Evolutionary conservation across 1,284 basidiomycete species (phyloP).

Genomic region (Cryptococcus deneoformans): DNA sequence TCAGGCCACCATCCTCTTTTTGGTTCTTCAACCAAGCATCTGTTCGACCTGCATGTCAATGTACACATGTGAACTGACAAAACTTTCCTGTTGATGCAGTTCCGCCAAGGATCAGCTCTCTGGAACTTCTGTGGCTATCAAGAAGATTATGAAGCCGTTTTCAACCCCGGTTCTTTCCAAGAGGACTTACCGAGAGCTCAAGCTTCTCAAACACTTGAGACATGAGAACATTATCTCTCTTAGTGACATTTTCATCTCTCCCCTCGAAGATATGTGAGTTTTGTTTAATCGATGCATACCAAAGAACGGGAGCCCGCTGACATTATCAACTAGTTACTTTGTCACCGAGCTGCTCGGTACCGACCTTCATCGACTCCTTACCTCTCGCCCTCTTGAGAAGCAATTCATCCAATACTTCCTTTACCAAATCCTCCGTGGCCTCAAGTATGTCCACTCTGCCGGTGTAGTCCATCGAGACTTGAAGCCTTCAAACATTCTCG

Average conservation of each 20-base stretch:
- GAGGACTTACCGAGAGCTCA: constrained; percentile 96
- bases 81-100: constrained; percentile 50
- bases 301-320: background rate
- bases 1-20: background rate
- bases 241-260: constrained; percentile 98
- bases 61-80: background rate
- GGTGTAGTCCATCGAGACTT: constrained; percentile 98
- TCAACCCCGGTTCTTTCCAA: constrained; percentile 97
- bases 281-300: background rate
- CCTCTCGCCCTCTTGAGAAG: constrained; percentile 87
- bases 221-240: constrained; percentile 99
- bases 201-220: constrained; percentile 97
- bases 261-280: constrained; percentile 88
- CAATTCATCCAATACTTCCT: constrained; percentile 99
- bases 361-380: constrained; percentile 94
- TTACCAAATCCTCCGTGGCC: constrained; percentile 96
- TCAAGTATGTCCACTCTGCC: constrained; percentile 99
- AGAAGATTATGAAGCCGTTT: constrained; percentile 99
- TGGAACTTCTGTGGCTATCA: constrained; percentile 90
- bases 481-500: constrained; percentile 99
- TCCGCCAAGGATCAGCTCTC: constrained; percentile 98
- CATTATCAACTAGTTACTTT: constrained; percentile 62
- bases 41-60: background rate
- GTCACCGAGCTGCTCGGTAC: constrained; percentile 99
- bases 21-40: background rate